phyloP scores from a whole-genome alignment of 441 rosid genomes.

The Eutrema salsugineum region DNA sequence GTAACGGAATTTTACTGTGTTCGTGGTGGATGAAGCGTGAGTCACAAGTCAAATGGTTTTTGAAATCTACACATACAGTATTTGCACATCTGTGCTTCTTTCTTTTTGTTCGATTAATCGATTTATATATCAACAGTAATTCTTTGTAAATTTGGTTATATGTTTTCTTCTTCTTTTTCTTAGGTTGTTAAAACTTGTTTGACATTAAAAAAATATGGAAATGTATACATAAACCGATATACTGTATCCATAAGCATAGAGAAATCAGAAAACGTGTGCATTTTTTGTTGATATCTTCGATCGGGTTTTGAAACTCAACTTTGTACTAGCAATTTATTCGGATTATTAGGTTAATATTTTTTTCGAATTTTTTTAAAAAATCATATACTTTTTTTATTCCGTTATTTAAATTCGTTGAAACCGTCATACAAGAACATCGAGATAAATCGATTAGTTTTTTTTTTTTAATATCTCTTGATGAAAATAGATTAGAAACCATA shows the following conservation, averaged over 20 bases:
- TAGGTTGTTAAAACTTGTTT: neutral
- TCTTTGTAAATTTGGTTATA: neutral
- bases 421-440: slow-evolving; percentile 3
- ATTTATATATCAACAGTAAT: too few species aligned
- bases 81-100: neutral
- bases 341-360: neutral
- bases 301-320: neutral
- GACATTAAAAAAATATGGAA: neutral
- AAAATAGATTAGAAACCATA: neutral
- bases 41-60: neutral
- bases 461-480: neutral
- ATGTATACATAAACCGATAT: neutral
- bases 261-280: neutral
- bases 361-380: too few species aligned
- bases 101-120: neutral
- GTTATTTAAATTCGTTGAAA: neutral
- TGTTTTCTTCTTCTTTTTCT: neutral
- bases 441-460: neutral
- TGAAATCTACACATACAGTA: neutral
- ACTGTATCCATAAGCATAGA: neutral
- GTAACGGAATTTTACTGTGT: neutral
- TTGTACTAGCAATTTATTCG: neutral
- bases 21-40: neutral
- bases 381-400: neutral
- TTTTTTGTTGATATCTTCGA: neutral